Evolutionary conservation across 2,329 filamentous ascomycete species (phyloP), one percentile per base, ranked within the genome.

Genomic region (Blumeria hordei): DNA sequence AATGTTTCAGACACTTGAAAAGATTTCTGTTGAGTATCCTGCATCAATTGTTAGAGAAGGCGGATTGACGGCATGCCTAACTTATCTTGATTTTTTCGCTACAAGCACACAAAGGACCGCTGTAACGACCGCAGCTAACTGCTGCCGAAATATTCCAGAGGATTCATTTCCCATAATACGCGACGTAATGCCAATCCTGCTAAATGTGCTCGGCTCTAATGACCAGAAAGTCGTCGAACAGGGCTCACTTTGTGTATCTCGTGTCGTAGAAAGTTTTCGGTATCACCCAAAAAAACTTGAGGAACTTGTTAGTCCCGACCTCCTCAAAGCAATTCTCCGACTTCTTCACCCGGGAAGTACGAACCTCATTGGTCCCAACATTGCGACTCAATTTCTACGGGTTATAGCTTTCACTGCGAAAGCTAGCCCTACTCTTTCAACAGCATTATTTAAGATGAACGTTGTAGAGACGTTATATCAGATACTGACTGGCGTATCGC

Each of bases 171-270:
- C 80, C 0, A 88, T 93, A 9, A 85, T 98, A 52, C 80, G 82
- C 64, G 88, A 95, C 67, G 92, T 95, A 44, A 98, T 98, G 92
- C 88, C 88, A 6, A 95, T 87, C 32, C 74, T 98, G 35, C 78
- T 94, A 57, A 87, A 88, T 63, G 92, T 96, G 12, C 73, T 98
- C 41, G 79, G 78, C 55, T 96, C 90, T 70, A 95, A 77, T 67
- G 92, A 98, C 64, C 92, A 95, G 64, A 85, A 90, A 60, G 93
- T 98, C 14, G 88, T 98, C 18, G 92, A 98, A 67, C 88, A 98
- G 67, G 92, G 86, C 10, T 95, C 90, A 28, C 76, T 95, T 7
- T 98, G 92, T 67, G 90, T 98, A 16, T 93, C 88, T 4, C 79
- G 92, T 45, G 92, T 98, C 57, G 87, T 96, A 34, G 90, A 98